Percentiles rank a stretch among this genome's conserved stretches.
Conservation (phyloP, 192 early-diverging fungal species). For the Linnemannia hyalina region DNA sequence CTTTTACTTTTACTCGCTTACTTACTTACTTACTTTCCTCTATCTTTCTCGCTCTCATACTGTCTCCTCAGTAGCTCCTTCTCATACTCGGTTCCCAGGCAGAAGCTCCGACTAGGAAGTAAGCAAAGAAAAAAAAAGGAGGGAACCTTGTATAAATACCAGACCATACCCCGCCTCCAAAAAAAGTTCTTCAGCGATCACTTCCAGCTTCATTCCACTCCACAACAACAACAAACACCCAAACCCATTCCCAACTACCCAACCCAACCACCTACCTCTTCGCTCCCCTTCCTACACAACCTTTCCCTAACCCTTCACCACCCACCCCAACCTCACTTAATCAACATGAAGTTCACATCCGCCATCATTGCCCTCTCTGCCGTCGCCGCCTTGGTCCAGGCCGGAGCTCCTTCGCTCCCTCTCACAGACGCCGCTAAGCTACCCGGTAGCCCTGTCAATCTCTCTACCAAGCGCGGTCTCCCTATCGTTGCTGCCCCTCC, state of each 20-base stretch:
- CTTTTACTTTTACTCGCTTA: too few species aligned
- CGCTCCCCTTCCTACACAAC: slow-evolving; percentile 1
- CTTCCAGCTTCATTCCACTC: neutral
- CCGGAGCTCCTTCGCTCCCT: neutral
- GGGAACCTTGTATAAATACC: neutral
- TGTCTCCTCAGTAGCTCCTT: neutral
- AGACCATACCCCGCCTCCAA: neutral
- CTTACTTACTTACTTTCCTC: too few species aligned
- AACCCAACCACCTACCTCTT: neutral
- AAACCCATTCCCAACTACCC: neutral
- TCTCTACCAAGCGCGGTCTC: too few species aligned
- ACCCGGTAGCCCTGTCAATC: too few species aligned
- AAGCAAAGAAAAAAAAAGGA: neutral
- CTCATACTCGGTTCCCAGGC: neutral
- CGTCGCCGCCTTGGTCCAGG: slow-evolving; percentile 15
- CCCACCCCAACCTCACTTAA: neutral
- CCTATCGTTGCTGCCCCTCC: too few species aligned
- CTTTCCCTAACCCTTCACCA: neutral
- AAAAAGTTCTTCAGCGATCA: neutral
- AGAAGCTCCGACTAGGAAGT: neutral
- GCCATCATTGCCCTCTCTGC: slow-evolving; percentile 31
- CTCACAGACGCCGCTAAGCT: too few species aligned
- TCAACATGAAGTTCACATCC: slow-evolving; percentile 35
- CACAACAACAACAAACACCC: neutral
- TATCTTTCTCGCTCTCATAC: neutral